Evolutionary conservation across 164 flowering plant species (phyloP).

Genomic region (Sextonia rubra): DNA sequence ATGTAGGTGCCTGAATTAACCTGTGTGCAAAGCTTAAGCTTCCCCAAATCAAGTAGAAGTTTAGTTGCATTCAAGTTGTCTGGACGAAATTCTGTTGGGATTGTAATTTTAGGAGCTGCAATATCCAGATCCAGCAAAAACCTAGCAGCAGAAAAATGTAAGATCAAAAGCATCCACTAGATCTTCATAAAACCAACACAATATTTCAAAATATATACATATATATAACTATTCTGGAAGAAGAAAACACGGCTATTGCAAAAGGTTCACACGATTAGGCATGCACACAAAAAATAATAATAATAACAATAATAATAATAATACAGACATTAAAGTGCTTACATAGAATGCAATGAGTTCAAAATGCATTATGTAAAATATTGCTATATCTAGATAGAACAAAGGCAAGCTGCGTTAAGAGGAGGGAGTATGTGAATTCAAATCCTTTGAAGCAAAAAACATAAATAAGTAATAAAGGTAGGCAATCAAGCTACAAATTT

Average conservation of each 20-base stretch:
- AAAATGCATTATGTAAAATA: too few relatives aligned
- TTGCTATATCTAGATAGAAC: too few relatives aligned
- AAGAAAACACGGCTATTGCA: not conserved
- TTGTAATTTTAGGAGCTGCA: constrained; percentile 96
- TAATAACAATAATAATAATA: too few relatives aligned
- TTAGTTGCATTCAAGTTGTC: constrained; percentile 67
- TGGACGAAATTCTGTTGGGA: constrained; percentile 82
- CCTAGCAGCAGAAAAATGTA: constrained; percentile 36
- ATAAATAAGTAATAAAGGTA: too few relatives aligned
- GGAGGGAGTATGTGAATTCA: too few relatives aligned
- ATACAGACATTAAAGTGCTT: too few relatives aligned
- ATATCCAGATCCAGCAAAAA: constrained; percentile 91
- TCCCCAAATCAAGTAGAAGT: constrained; percentile 91
- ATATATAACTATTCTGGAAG: not conserved
- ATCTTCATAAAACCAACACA: not conserved
- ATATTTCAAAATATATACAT: not conserved
- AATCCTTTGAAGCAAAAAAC: too few relatives aligned
- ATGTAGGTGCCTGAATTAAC: constrained; percentile 22
- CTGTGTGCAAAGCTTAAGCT: constrained; percentile 73
- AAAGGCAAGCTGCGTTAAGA: too few relatives aligned
- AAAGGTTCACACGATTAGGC: not conserved
- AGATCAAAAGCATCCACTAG: not conserved
- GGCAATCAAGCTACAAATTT: too few relatives aligned
- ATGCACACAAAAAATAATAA: not conserved
- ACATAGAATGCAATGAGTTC: too few relatives aligned